phyloP scores from a whole-genome alignment of 495 filamentous ascomycete species.

The Pyronema omphalodes region DNA sequence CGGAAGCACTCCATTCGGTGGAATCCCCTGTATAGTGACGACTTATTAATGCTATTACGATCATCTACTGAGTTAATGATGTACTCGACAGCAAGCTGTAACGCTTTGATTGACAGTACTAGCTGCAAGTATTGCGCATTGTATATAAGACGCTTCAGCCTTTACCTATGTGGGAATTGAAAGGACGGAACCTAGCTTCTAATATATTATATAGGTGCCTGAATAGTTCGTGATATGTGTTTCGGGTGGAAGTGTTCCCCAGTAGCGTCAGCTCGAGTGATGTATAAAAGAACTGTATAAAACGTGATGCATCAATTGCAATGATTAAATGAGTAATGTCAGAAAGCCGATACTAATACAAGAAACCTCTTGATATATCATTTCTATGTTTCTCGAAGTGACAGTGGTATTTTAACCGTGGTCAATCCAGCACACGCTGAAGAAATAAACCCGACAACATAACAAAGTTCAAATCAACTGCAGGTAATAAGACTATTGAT shows the following conservation, averaged over 20 bases:
- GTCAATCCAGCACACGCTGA: no score
- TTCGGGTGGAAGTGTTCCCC: constrained; percentile 82
- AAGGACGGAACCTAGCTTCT: no score
- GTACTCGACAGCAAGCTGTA: constrained; percentile 57
- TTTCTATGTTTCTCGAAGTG: no score
- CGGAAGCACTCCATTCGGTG: no score
- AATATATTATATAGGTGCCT: constrained; percentile 34
- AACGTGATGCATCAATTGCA: no score
- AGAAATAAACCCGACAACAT: no score
- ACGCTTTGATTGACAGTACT: constrained; percentile 59
- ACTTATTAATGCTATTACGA: constrained; percentile 48
- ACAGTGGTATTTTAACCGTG: no score
- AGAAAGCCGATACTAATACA: background rate
- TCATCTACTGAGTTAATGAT: constrained; percentile 63
- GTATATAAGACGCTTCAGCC: constrained; percentile 56
- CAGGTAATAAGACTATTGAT: no score
- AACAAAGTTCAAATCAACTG: no score
- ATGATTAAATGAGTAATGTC: no score
- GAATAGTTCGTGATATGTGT: constrained; percentile 80
- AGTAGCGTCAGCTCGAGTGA: background rate
- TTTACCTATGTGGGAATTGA: constrained; percentile 3
- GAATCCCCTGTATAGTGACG: constrained; percentile 42
- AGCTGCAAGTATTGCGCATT: constrained; percentile 63
- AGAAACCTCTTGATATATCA: no score
- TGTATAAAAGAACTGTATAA: background rate